Base-by-base conservation (phyloP, 176 grass and related monocot genomes). In the Panicum miliaceum region DNA sequence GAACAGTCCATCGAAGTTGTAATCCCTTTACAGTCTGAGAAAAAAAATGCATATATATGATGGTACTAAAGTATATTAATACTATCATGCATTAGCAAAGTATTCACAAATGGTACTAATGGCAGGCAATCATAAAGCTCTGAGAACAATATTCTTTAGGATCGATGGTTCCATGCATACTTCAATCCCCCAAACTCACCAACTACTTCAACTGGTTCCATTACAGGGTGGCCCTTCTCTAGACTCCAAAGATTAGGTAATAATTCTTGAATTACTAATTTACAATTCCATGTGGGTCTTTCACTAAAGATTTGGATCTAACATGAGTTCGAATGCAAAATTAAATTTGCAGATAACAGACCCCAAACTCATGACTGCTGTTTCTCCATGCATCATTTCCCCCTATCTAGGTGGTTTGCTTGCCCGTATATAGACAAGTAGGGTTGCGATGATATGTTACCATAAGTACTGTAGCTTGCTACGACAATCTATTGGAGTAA, bases 121-220 rank as follows among this genome's bases (percentile, higher is more conserved):
- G 62, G 23, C 27, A 73, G 26, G 5, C 64, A 84, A 80, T 34
- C 82, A 75, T 81, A 90, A 78, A 88, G 80, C 53, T 64, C 32
- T 19, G 25, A 71, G 34, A 74, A 83, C 5, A 42, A 45, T 32
- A 73, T 41, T 59, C 57, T 86, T 78, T 86, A 56, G 48, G 47
- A 81, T 32, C 29, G 29, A 32, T 7, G 35, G 65, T 48, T 80
- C 68, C 68, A 51, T 53, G n/a, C n/a, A n/a, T n/a, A 46, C 64
- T 84, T 56, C 74, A 68, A 71, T 45, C 23, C 15, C 42, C 65
- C 29, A 32, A 83, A 76, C 68, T 79, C 76, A 84, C 52, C 67
- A 47, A 82, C 80, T 67, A 86, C 84, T 87, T 53, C 45, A 68
- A 66, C 59, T 84, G 75, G 73, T 82, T 90, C 68, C 36, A 76